phyloP scores from a whole-genome alignment of 805 yeast genomes.

The Spathaspora hagerdaliae region DNA sequence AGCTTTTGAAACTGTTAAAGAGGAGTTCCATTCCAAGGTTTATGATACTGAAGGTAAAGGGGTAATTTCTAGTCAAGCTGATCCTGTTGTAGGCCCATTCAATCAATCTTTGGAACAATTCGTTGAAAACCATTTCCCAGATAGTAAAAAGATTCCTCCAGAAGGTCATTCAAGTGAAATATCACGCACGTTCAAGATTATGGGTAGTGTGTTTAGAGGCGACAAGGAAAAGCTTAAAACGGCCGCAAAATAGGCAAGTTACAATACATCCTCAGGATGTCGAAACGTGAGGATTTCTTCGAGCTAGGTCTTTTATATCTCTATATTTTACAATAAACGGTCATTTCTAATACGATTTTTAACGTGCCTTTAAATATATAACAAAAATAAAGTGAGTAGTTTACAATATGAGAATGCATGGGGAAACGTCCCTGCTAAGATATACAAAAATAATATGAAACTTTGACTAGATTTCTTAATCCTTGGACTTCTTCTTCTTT shows the following conservation, averaged over 20 bases:
- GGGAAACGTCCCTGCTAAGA: background rate
- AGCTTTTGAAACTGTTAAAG: constrained; percentile 45
- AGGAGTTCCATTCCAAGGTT: constrained; percentile 45
- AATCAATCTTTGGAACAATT: constrained; percentile 49
- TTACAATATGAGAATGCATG: background rate
- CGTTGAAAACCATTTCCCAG: constrained; percentile 45
- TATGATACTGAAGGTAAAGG: constrained; percentile 63
- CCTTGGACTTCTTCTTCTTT: constrained; percentile 44
- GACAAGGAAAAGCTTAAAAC: background rate
- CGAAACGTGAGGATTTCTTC: no score
- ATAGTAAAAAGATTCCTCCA: constrained; percentile 33
- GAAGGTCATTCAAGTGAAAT: constrained; percentile 54
- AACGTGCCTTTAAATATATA: background rate
- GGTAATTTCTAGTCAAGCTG: constrained; percentile 55
- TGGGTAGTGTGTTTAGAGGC: constrained; percentile 33
- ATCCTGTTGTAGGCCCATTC: constrained; percentile 59
- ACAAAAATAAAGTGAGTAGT: background rate
- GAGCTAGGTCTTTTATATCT: no score
- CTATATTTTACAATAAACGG: no score
- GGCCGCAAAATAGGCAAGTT: background rate
- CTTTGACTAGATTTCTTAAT: constrained; percentile 15
- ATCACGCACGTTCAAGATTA: constrained; percentile 44
- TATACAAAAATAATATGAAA: no score
- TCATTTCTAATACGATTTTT: no score
- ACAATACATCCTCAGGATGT: no score